These are phyloP conservation scores for Taiwanofungus camphoratus DNA, from an alignment of 1,284 basidiomycete species.

Conservation along the genomic window DNA sequence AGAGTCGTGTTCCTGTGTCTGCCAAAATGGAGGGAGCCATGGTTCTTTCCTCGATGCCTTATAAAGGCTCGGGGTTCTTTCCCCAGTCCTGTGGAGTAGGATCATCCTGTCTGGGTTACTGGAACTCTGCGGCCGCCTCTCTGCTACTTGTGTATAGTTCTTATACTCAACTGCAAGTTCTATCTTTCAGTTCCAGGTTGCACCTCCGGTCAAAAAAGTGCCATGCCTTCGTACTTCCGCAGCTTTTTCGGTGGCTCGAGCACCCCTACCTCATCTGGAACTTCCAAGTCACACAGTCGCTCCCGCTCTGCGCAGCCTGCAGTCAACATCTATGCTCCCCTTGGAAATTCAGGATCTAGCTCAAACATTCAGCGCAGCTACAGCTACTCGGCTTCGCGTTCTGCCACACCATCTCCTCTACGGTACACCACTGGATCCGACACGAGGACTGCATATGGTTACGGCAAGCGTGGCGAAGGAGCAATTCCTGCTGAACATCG, in stretches of 20 bases:
- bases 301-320: slow-evolving; percentile 21
- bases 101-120: background rate
- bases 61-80: slow-evolving; percentile 2
- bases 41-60: background rate
- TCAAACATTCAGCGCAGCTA: slow-evolving; percentile 25
- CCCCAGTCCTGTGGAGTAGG: background rate
- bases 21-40: slow-evolving; percentile 3
- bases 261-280: slow-evolving; percentile 15
- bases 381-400: slow-evolving; percentile 26
- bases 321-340: slow-evolving; percentile 21
- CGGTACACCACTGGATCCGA: slow-evolving; percentile 28
- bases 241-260: slow-evolving; percentile 28
- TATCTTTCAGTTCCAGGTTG: slow-evolving; percentile 1
- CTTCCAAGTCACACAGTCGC: slow-evolving; percentile 25
- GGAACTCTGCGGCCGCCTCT: background rate
- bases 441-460: slow-evolving; percentile 25
- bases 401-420: slow-evolving; percentile 31
- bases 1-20: slow-evolving; percentile 8
- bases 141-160: background rate
- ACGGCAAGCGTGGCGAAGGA: slow-evolving; percentile 21
- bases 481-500: slow-evolving; percentile 20
- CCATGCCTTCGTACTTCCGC: slow-evolving; percentile 34
- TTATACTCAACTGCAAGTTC: slow-evolving; percentile 11
- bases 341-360: slow-evolving; percentile 15
- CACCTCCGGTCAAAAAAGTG: slow-evolving; percentile 5